Evolutionary conservation across 2,329 filamentous ascomycete species (phyloP).

Genomic region (Lecanicillium sp.): DNA sequence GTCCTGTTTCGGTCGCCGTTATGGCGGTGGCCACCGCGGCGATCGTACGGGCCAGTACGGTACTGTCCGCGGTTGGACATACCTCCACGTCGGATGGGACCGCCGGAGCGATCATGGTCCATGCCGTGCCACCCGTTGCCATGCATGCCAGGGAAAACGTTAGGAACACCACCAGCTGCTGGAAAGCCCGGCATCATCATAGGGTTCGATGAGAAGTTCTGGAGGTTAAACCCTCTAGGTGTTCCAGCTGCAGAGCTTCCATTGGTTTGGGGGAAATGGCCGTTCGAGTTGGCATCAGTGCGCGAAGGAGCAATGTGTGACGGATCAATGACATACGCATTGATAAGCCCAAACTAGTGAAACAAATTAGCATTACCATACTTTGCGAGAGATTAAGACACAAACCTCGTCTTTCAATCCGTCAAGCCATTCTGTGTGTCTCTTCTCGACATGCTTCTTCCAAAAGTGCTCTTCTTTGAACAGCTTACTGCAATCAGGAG

Average conservation of each 20-base stretch:
- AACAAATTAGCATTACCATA: slow-evolving; percentile 11
- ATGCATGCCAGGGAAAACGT: slow-evolving; percentile 50
- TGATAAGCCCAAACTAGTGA: slow-evolving; percentile 75
- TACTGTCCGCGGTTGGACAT: slow-evolving; percentile 46
- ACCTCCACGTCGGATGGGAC: slow-evolving; percentile 64
- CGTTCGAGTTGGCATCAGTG: slow-evolving; percentile 91
- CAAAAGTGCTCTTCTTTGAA: slow-evolving; percentile 98
- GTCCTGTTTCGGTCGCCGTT: slow-evolving; percentile 46
- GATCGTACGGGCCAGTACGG: slow-evolving; percentile 68
- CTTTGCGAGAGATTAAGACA: slow-evolving; percentile 17
- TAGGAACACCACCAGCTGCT: slow-evolving; percentile 41
- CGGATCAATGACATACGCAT: slow-evolving; percentile 89
- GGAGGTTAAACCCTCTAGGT: slow-evolving; percentile 83
- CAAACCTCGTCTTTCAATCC: slow-evolving; percentile 76
- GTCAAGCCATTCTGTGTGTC: slow-evolving; percentile 83
- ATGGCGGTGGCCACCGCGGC: slow-evolving; percentile 53
- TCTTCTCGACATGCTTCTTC: slow-evolving; percentile 96
- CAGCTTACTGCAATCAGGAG: slow-evolving; percentile 90
- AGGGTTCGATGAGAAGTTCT: slow-evolving; percentile 58
- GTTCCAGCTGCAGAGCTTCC: slow-evolving; percentile 74
- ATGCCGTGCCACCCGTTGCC: slow-evolving; percentile 45
- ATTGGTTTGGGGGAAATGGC: slow-evolving; percentile 81
- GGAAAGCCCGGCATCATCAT: slow-evolving; percentile 59
- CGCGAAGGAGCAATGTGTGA: slow-evolving; percentile 90
- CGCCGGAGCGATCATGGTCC: slow-evolving; percentile 54